Evolutionary conservation across 2,329 filamentous ascomycete species (phyloP).

Genomic region (Trichoderma afroharzianum): DNA sequence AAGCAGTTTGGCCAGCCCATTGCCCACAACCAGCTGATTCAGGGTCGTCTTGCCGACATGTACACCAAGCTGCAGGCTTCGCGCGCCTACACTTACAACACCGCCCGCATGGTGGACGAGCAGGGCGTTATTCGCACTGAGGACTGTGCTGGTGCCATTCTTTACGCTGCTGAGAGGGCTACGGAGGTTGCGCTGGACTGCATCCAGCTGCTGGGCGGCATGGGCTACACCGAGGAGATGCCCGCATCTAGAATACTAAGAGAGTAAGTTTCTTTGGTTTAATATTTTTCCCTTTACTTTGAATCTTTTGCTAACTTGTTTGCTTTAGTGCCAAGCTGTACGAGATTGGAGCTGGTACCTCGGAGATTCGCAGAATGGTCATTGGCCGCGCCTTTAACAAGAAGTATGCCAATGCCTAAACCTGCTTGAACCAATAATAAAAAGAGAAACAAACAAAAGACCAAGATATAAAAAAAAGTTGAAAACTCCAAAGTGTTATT

Average conservation of each 20-base stretch:
- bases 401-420: conserved; percentile 58
- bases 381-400: conserved; percentile 91
- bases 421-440: background rate
- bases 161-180: conserved; percentile 88
- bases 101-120: conserved; percentile 77
- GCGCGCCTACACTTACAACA: conserved; percentile 81
- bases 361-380: conserved; percentile 89
- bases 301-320: conserved; percentile 26
- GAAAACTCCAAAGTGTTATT: background rate
- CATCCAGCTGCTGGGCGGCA: conserved; percentile 89
- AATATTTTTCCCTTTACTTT: background rate
- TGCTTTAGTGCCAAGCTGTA: conserved; percentile 66
- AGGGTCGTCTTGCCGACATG: conserved; percentile 94
- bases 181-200: conserved; percentile 84
- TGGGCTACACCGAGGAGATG: conserved; percentile 96
- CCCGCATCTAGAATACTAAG: conserved; percentile 80
- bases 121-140: conserved; percentile 70
- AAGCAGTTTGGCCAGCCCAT: conserved; percentile 86
- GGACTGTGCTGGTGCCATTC: conserved; percentile 89
- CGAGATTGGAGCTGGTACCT: conserved; percentile 95
- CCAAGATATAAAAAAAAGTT: background rate
- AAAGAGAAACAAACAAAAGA: background rate
- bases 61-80: conserved; percentile 88
- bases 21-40: conserved; percentile 87
- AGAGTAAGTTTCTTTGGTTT: conserved; percentile 44